Percentiles rank a stretch among this genome's conserved stretches.
Evolutionary conservation across 495 filamentous ascomycete genomes (phyloP).

Genomic region (Beverwykella pulmonaria): DNA sequence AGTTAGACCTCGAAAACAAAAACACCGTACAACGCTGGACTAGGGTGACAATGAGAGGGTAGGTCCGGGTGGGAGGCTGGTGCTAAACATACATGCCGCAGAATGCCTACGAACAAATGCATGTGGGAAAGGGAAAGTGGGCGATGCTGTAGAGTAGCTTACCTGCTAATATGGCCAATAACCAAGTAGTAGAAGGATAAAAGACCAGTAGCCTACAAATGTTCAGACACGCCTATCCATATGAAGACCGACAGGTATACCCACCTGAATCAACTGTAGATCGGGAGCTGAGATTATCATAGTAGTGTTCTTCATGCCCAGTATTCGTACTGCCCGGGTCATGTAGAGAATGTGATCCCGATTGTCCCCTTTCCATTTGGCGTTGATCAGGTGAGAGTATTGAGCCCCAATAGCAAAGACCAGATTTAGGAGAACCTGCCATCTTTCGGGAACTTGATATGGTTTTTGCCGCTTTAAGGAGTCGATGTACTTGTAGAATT

Average conservation of each 20-base stretch:
- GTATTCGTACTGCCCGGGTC: conserved; percentile 10
- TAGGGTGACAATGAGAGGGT: too few relatives aligned
- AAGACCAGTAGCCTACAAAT: conserved; percentile 12
- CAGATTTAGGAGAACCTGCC: conserved; percentile 17
- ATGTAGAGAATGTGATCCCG: conserved; percentile 12
- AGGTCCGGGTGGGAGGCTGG: too few relatives aligned
- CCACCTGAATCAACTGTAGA: conserved; percentile 1
- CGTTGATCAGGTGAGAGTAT: conserved; percentile 16
- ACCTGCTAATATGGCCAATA: conserved; percentile 24
- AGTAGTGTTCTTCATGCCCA: background rate
- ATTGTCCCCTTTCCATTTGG: conserved; percentile 4
- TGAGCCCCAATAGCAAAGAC: conserved; percentile 19
- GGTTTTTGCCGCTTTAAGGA: background rate
- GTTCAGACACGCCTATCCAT: background rate
- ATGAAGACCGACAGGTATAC: background rate
- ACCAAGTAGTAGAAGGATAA: conserved; percentile 20
- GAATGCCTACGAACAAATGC: background rate
- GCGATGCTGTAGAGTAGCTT: background rate
- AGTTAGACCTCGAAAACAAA: too few relatives aligned
- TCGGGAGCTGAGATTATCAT: background rate
- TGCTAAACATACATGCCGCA: too few relatives aligned
- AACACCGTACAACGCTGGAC: too few relatives aligned
- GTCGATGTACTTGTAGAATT: conserved; percentile 2
- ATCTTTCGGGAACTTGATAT: background rate
- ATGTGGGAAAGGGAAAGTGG: background rate